These are phyloP conservation scores for Isoetes engelmannii DNA, from an alignment of 83 land plant genomes.

Conservation along the genomic window DNA sequence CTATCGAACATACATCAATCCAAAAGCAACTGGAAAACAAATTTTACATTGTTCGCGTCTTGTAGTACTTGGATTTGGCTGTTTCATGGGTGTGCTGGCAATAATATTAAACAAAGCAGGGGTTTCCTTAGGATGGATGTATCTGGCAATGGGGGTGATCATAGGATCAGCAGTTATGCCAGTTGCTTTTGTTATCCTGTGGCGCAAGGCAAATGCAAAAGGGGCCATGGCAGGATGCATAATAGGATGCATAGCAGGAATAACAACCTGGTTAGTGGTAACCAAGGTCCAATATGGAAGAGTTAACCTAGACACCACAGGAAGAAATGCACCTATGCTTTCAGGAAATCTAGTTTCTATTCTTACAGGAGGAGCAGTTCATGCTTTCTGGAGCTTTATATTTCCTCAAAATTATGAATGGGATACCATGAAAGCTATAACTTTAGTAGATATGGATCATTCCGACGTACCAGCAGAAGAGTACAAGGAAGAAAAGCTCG, in stretches of 20 bases:
- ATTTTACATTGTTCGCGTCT: conserved; percentile 67
- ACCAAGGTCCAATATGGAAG: conserved; percentile 65
- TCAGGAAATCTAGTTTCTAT: conserved; percentile 90
- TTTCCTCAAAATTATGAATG: conserved; percentile 85
- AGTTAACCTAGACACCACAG: conserved; percentile 79
- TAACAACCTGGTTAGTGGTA: conserved; percentile 71
- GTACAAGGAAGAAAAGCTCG: conserved; percentile 52
- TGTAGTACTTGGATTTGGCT: conserved; percentile 65
- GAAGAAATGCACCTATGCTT: conserved; percentile 93
- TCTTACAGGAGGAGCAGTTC: conserved; percentile 66
- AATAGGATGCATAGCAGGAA: conserved; percentile 61
- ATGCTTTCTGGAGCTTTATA: conserved; percentile 52
- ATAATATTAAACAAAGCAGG: conserved; percentile 86
- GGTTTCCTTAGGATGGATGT: conserved; percentile 95
- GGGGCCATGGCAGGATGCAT: conserved; percentile 82
- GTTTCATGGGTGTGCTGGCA: conserved; percentile 91
- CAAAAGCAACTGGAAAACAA: conserved; percentile 71
- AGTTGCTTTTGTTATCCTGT: conserved; percentile 86
- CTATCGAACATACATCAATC: conserved; percentile 88
- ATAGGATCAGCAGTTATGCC: conserved; percentile 93
- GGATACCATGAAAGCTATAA: conserved; percentile 68
- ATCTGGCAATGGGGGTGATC: conserved; percentile 93
- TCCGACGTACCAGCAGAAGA: conserved; percentile 61
- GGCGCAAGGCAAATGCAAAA: conserved; percentile 83
- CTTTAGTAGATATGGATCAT: conserved; percentile 63